phyloP scores from a whole-genome alignment of 2,329 filamentous ascomycete species.

The Sporothrix inflata region DNA sequence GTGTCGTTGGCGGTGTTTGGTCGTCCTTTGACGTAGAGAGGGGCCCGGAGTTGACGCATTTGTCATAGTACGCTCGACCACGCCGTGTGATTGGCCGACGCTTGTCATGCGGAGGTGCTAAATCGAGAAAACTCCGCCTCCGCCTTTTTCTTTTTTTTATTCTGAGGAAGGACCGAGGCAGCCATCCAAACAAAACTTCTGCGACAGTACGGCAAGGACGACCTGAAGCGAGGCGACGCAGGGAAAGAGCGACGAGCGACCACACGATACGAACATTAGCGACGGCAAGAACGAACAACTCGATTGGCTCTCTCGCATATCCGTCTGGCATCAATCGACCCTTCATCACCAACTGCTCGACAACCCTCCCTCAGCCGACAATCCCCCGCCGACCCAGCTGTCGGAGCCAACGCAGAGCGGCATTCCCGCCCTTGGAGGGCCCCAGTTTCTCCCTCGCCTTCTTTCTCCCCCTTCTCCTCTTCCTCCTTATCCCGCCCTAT shows the following conservation, averaged over 20 bases:
- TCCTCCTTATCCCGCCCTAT: neutral
- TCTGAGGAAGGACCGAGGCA: neutral
- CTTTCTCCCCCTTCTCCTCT: neutral
- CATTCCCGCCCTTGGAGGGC: neutral
- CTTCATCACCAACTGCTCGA: neutral
- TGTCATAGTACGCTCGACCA: neutral
- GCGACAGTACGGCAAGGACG: neutral
- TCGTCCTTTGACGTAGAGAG: neutral
- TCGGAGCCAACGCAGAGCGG: neutral
- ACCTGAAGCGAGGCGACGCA: neutral
- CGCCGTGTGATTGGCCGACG: neutral
- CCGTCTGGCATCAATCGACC: too few species aligned
- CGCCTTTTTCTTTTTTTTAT: neutral
- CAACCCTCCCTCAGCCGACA: neutral
- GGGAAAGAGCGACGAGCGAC: neutral
- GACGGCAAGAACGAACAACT: neutral
- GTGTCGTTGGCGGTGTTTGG: neutral
- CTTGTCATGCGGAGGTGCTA: slow-evolving; percentile 14
- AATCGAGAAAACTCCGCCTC: slow-evolving; percentile 22
- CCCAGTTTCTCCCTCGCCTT: neutral
- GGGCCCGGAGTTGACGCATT: slow-evolving; percentile 25
- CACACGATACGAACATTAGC: too few species aligned
- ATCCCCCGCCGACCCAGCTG: neutral
- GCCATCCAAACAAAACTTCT: neutral
- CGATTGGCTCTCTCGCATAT: too few species aligned